Evolutionary conservation across 306 rosid species (phyloP), one percentile per base, ranked within the genome.

Genomic region (Vicia faba): DNA sequence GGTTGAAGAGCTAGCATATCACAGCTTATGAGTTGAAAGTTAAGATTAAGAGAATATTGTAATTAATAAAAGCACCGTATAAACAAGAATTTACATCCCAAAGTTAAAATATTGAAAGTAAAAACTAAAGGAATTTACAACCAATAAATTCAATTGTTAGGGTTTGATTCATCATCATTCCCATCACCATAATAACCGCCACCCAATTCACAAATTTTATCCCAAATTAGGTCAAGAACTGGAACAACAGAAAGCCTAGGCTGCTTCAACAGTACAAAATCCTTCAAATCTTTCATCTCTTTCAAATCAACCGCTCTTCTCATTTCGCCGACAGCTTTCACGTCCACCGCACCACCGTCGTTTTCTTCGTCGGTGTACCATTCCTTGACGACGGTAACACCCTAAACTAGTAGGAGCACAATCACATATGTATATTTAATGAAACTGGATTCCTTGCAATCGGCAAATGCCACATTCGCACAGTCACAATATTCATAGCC

Each of bases 201-300:
- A 9, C 96, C 98, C 78, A 92, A 58, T 4, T 62, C 80, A 53
- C 91, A 92, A 13, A 92, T 60, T 43, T 33, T 72, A 16, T 72
- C 51, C 96, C 98, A 89, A 10, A 84, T 66, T 3, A 55, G 61
- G 39, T 69, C 64, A 0, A 86, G 14, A 40, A 92, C 83, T 3
- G 96, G 96, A 29, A 86, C 88, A 44, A 92, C 98, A 0, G 96
- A 92, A 13, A 92, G 80, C 78, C 90, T 61, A 0, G 91, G 93
- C 71, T 92, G 96, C 68, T 73, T 74, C 25, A 92, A 78, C 64
- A 92, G 74, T 5, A 82, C 79, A 35, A 92, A 88, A 35, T 78
- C 84, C 35, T 79, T 82, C 61, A 82, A 39, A 23, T 81, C 71
- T 28, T 87, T 92, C 93, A 93, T 88, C 87, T 88, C 97, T 66